phyloP scores from a whole-genome alignment of 192 early-diverging fungal genomes.

The Nowakowskiella sp. region DNA sequence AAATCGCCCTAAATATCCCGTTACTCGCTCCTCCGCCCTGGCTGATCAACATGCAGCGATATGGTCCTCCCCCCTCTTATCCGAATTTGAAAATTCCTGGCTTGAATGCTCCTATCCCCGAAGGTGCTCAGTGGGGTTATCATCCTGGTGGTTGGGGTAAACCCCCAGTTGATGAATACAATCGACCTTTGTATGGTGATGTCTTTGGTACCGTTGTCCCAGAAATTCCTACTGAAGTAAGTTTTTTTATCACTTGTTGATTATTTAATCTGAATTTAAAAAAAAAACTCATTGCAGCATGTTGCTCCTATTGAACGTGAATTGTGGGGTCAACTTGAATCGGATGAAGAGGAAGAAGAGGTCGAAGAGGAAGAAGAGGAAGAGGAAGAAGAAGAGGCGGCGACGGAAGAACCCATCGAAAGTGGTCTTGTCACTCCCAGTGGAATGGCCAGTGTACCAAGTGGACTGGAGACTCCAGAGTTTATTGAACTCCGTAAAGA shows the following conservation, averaged over 20 bases:
- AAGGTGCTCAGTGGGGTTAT: slow-evolving; percentile 97
- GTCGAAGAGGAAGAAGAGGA: slow-evolving; percentile 63
- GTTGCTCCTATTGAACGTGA: slow-evolving; percentile 62
- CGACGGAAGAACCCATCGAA: slow-evolving; percentile 30
- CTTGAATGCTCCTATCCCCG: slow-evolving; percentile 91
- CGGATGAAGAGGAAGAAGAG: slow-evolving; percentile 69
- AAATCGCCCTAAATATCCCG: slow-evolving; percentile 80
- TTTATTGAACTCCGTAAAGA: slow-evolving; percentile 85
- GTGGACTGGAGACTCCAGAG: slow-evolving; percentile 74
- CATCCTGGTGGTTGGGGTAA: slow-evolving; percentile 84
- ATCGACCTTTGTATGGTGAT: slow-evolving; percentile 90
- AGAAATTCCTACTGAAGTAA: slow-evolving; percentile 47
- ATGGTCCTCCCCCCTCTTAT: slow-evolving; percentile 93
- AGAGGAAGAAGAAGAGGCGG: slow-evolving; percentile 51
- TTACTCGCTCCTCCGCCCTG: slow-evolving; percentile 91
- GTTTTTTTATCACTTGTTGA: slow-evolving; percentile 2
- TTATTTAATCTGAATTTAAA: slow-evolving; percentile 6
- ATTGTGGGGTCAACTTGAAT: slow-evolving; percentile 87
- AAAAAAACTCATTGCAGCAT: slow-evolving; percentile 21
- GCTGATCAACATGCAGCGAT: slow-evolving; percentile 97
- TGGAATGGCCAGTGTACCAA: slow-evolving; percentile 64
- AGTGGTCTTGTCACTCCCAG: slow-evolving; percentile 80
- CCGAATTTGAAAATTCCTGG: slow-evolving; percentile 86
- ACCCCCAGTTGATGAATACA: slow-evolving; percentile 58
- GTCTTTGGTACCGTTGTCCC: slow-evolving; percentile 68